Base-by-base conservation (phyloP, 345 rosid genomes). In the Citrus maxima region DNA sequence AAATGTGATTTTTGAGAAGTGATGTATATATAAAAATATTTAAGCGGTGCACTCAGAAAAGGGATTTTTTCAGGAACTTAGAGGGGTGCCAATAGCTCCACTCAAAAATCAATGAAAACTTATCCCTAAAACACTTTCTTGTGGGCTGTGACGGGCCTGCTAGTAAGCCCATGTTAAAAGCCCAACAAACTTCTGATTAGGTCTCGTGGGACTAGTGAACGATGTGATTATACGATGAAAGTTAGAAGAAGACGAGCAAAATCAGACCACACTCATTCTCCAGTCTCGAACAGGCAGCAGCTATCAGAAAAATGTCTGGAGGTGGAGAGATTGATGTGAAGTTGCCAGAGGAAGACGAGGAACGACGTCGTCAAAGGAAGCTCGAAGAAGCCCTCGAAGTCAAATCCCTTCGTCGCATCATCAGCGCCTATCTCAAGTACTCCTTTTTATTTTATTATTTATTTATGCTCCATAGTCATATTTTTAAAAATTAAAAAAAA, bases 371-470 rank as follows among this genome's bases (percentile, higher is more conserved):
- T 71, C 93, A 86, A 80, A 84, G 92, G 78, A 93, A 81, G 87
- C 90, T 91, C 56, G 97, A 96, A 86, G 99, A 94, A 86, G 97
- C 92, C 58, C 94, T 96, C 51, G 97, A 96, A 85, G 91, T 93
- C 86, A 85, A 93, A 86, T 94, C 99, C 76, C 99, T 96, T 28
- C 81, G 98, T 75, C 98, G 99, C 80, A 96, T 96, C 73, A 89
- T 96, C 82, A 93, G 93, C 76, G 99, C 99, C 84, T 96, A 90
- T 78, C 95, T 94, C 88, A 93, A 96, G 99, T 94, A 83, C 60
- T 25, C 76, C 0, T 62, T 59, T 49, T n/a, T 42, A 1, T 28
- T 59, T 27, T 24, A 5, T 30, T 14, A 28, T 42, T 35, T 60
- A 10, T 51, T 13, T 67, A 4, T 25, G 22, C 49, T n/a, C 27